Percentiles rank a stretch among this genome's conserved stretches.
These are phyloP conservation scores for Neoarthrinium moseri DNA, from an alignment of 2,329 filamentous ascomycete species.

Conservation along the genomic window DNA sequence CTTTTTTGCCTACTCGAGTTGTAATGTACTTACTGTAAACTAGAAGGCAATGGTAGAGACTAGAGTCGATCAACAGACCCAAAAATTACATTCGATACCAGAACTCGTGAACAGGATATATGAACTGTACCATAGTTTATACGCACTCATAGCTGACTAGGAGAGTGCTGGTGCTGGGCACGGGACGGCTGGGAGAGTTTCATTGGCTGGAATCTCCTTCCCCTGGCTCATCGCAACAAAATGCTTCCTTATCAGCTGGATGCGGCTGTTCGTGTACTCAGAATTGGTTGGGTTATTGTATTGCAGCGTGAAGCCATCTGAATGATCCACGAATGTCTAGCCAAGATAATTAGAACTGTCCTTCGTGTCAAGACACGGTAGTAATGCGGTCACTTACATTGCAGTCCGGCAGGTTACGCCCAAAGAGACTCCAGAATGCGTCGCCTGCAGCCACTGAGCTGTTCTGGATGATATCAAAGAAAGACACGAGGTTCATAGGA, in stretches of 20 bases:
- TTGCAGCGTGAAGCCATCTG: conserved; percentile 43
- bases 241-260: conserved; percentile 42
- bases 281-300: conserved; percentile 43
- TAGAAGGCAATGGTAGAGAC: no score
- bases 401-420: conserved; percentile 42
- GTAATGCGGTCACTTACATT: conserved; percentile 26
- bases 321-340: conserved; percentile 41
- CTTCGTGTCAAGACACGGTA: neutral
- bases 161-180: conserved; percentile 34
- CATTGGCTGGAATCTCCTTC: conserved; percentile 28
- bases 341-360: neutral
- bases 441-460: conserved; percentile 37
- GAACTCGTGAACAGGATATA: no score
- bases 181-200: conserved; percentile 35
- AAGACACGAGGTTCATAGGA: conserved; percentile 32
- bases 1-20: no score
- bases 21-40: no score
- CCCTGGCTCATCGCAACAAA: conserved; percentile 38
- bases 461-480: conserved; percentile 38
- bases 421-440: conserved; percentile 46
- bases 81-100: no score
- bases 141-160: no score
- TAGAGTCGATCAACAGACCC: no score
- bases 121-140: no score
- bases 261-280: conserved; percentile 32